phyloP scores from a whole-genome alignment of 441 rosid genomes.

The Heliophila coronopifolia region DNA sequence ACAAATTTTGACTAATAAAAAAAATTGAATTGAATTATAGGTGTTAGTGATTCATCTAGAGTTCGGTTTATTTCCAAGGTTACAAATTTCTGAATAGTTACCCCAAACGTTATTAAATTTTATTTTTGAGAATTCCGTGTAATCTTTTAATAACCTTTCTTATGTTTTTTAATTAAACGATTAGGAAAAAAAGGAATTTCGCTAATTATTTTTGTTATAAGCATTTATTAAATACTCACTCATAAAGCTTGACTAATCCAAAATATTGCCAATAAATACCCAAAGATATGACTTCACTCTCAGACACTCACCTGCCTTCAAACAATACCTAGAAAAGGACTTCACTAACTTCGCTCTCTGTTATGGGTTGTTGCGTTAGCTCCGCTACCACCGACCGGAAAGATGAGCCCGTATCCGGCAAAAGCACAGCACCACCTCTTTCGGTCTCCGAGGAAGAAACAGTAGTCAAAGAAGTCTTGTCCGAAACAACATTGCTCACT shows the following conservation, averaged over 20 bases:
- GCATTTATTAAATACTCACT: too few species aligned
- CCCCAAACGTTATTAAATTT: too few species aligned
- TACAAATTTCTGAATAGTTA: too few species aligned
- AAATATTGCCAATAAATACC: constrained; percentile 26
- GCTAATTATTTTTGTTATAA: too few species aligned
- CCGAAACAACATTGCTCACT: constrained; percentile 24
- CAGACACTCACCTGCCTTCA: constrained; percentile 8
- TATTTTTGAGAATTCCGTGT: too few species aligned
- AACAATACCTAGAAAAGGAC: not conserved
- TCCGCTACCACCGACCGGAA: constrained; percentile 22
- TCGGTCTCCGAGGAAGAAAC: constrained; percentile 23
- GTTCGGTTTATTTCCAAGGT: too few species aligned
- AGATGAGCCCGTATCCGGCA: constrained; percentile 2
- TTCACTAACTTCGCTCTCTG: not conserved
- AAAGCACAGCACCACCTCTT: constrained; percentile 7
- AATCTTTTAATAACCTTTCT: too few species aligned
- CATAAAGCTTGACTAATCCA: not conserved
- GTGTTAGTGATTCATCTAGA: too few species aligned
- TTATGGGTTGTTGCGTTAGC: constrained; percentile 32
- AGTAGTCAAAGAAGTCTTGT: constrained; percentile 32
- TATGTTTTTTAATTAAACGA: too few species aligned
- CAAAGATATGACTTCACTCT: not conserved
- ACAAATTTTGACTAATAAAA: too few species aligned
- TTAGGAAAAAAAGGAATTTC: too few species aligned
- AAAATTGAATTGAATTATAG: too few species aligned